A percentile compares a stretch with the other conserved stretches of the same genome.
These are phyloP conservation scores for Aspergillus fumigatiaffinis DNA, from an alignment of 2,329 filamentous ascomycete genomes.

Conservation along the genomic window DNA sequence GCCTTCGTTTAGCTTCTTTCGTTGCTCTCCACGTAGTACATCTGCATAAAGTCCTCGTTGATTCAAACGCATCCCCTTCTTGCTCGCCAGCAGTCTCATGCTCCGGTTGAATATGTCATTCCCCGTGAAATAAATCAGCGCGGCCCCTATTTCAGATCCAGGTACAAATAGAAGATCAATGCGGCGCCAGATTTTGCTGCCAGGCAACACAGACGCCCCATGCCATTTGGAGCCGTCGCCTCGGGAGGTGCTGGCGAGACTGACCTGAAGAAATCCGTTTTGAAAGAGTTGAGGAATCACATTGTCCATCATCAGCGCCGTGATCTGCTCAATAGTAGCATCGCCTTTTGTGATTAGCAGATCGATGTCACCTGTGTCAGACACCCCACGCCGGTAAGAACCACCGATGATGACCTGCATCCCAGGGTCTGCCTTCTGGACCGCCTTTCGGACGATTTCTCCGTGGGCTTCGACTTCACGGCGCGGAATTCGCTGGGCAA, in stretches of 20 bases:
- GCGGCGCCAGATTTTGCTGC: constrained; percentile 63
- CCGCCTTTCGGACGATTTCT: constrained; percentile 56
- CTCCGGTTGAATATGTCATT: constrained; percentile 94
- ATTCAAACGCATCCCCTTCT: constrained; percentile 79
- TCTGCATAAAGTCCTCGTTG: constrained; percentile 74
- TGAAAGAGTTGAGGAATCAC: constrained; percentile 61
- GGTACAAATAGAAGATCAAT: constrained; percentile 85
- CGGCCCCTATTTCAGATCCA: constrained; percentile 72
- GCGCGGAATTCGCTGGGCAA: constrained; percentile 73
- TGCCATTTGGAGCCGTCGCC: constrained; percentile 76
- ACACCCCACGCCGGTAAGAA: constrained; percentile 76
- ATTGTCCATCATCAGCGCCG: constrained; percentile 56
- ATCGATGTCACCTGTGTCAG: constrained; percentile 76
- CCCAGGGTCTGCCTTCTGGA: constrained; percentile 56
- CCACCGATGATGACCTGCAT: constrained; percentile 74
- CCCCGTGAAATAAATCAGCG: constrained; percentile 91
- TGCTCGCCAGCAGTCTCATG: constrained; percentile 72
- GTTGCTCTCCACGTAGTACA: constrained; percentile 57
- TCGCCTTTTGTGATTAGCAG: constrained; percentile 70
- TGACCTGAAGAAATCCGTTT: constrained; percentile 64
- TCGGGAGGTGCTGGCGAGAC: constrained; percentile 58
- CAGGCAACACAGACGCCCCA: constrained; percentile 71
- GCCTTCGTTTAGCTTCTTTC: constrained; percentile 63
- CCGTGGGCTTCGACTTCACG: constrained; percentile 69
- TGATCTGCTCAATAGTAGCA: constrained; percentile 56